Percentiles rank a stretch among this genome's conserved stretches.
These are phyloP conservation scores for Xylariaceae sp. DNA, from an alignment of 2,329 filamentous ascomycete species.

Conservation along the genomic window DNA sequence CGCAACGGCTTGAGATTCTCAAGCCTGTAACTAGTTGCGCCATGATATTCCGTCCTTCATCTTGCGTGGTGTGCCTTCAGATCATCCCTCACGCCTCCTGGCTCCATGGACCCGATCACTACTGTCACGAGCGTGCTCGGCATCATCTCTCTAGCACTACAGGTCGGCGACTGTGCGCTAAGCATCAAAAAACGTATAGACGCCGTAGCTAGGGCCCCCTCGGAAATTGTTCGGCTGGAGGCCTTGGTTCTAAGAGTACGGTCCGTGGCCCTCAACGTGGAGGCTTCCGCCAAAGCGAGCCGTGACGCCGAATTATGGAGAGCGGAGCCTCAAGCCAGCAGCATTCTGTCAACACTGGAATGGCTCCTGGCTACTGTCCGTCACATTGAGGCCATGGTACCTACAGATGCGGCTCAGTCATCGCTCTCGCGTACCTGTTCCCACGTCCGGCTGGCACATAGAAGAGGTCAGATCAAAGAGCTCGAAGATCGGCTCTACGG, in stretches of 20 bases:
- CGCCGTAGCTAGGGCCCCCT: background rate
- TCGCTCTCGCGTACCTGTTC: background rate
- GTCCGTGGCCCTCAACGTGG: background rate
- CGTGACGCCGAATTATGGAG: no score
- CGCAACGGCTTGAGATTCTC: no score
- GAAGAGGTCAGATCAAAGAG: background rate
- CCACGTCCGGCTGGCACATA: background rate
- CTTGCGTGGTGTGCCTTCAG: no score
- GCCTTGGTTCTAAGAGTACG: background rate
- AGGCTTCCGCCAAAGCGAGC: background rate
- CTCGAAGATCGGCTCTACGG: background rate
- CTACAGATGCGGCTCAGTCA: background rate
- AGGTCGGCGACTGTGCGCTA: background rate
- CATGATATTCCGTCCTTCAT: no score
- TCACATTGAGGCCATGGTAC: background rate
- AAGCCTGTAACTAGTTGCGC: no score
- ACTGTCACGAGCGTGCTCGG: conserved; percentile 2
- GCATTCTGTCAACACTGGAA: background rate
- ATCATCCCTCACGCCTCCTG: no score
- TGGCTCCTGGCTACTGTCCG: background rate
- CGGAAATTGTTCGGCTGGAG: background rate
- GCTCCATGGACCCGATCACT: background rate
- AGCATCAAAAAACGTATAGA: conserved; percentile 7
- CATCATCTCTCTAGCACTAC: background rate
- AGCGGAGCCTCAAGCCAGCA: background rate